Base-by-base conservation (phyloP, 2,329 filamentous ascomycete genomes). In the Didymella keratinophila region DNA sequence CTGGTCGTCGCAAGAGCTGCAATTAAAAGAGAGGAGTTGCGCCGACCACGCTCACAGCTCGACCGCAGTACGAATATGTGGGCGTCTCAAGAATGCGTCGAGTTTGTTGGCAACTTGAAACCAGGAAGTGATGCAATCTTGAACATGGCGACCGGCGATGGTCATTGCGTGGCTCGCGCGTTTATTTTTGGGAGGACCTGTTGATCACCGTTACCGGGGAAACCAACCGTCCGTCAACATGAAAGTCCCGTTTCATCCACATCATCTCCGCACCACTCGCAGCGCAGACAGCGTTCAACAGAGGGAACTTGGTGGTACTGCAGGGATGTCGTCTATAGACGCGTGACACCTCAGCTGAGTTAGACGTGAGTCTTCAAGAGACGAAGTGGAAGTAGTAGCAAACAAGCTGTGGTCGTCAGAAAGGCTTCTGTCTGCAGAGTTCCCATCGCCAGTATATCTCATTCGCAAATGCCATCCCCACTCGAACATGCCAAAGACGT, bases 11-110 rank as follows among this genome's bases (percentile, higher is more conserved):
- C 56, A 45, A 46, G 56, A 53, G 45, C 48, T 46, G 56, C 45
- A 58, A 50, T 58, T 47, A 58, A 58, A 25, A 34, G 56, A 58
- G 51, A 58, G 56, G 27, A 54, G 46, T 51, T 53, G 56, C 56
- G 46, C 50, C 39, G 32, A 36, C 45, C 51, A 58, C 56, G 46
- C 56, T 54, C 32, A 41, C 51, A 46, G 45, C 50, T 46, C 56
- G 36, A 23, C 41, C 45, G 37, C 56, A n/a, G 39, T 58, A 54
- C 48, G 45, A 27, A 54, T 49, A 20, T 27, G 39, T 28, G 50
- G 45, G 45, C 45, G 56, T 21, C 34, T 36, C 50, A 50, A 58
- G 45, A 54, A 54, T 50, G 50, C 52, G 46, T 32, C 12, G 30
- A 32, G 30, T 11, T 30, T 55, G 56, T 55, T 45, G 46, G 56